Conservation (phyloP, 176 grass and related monocot species). For the Elymus sibiricus region DNA sequence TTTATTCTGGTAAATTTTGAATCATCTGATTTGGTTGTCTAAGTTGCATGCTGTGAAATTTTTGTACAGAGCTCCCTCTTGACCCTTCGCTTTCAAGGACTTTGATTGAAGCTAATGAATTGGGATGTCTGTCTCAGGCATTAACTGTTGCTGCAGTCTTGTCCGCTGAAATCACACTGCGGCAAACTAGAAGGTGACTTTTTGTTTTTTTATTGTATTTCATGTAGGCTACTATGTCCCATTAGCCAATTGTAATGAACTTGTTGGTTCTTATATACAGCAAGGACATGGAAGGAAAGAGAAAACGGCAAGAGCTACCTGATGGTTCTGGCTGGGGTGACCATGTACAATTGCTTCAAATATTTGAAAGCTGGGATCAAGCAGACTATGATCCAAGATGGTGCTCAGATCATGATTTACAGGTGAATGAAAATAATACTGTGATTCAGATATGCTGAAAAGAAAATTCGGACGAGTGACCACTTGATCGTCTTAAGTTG, state of each 20-base stretch:
- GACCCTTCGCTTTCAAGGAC: conserved; percentile 95
- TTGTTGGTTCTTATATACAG: conserved; percentile 40
- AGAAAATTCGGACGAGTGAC: not conserved
- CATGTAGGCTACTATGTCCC: not conserved
- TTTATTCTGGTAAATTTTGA: not conserved
- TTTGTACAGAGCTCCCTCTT: conserved; percentile 74
- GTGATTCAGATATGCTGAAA: not conserved
- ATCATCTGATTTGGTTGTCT: conserved; percentile 22
- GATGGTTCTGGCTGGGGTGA: conserved; percentile 96
- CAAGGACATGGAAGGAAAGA: conserved; percentile 69
- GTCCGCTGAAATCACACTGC: conserved; percentile 89
- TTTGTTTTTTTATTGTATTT: not conserved
- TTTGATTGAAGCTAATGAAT: conserved; percentile 84
- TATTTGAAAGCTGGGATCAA: conserved; percentile 89
- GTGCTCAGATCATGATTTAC: conserved; percentile 83
- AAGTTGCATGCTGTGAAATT: conserved; percentile 6
- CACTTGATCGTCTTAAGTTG: not conserved
- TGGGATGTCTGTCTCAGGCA: conserved; percentile 89
- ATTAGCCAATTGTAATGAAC: conserved; percentile 2
- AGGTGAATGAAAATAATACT: conserved; percentile 41
- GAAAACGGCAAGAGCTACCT: conserved; percentile 73
- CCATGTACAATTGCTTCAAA: conserved; percentile 96
- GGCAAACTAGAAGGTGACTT: conserved; percentile 45
- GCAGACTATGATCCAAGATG: conserved; percentile 86
- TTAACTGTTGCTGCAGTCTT: conserved; percentile 83